Base-by-base conservation (phyloP, 106 monocot species). In the Acanthochlamys bracteata region DNA sequence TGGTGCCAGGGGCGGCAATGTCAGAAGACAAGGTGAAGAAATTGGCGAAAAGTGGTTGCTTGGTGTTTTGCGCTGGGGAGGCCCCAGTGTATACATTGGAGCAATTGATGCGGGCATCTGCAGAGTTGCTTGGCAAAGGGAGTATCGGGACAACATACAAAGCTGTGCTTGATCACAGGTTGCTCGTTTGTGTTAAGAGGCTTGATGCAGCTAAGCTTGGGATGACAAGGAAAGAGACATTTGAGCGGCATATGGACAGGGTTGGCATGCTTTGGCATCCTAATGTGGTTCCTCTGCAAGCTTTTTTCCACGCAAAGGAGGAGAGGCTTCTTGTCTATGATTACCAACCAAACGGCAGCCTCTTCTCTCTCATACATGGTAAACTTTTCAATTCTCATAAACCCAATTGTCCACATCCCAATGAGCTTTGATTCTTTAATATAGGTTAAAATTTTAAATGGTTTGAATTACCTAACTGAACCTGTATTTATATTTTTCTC, bases 241-340 rank as follows among this genome's bases (percentile, higher is more conserved):
- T 94, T 57, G 86, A 86, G 74, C 53, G 60, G 72, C 86, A 84
- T 26, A 89, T 94, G 93, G 93, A 94, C 7, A 71, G 42, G 0
- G 81, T 94, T 3, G 93, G 93, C 25, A 74, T 80, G 60, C 74
- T 94, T 14, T 75, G 89, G 24, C 89, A 94, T 54, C 86, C 86
- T 0, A 94, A 94, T 69, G 33, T 94, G 33, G 93, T 94, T 17
- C 76, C 86, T 0, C 73, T 94, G 13, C 73, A 86, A 21, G 86
- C 89, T 0, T 94, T 69, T 65, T 89, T 89, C 72, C 86, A 86
- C 63, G 83, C 93, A 0, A 86, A 86, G 86, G 86, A 94, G 69
- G 93, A 94, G 76, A 69, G 89, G 64, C 76, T 89, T 45, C 81
- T 94, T 6, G 86, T 94, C 7, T 94, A 86, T 63, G 93, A 94